These are phyloP conservation scores for Huntiella omanensis DNA, from an alignment of 2,329 filamentous ascomycete genomes.

Conservation along the genomic window DNA sequence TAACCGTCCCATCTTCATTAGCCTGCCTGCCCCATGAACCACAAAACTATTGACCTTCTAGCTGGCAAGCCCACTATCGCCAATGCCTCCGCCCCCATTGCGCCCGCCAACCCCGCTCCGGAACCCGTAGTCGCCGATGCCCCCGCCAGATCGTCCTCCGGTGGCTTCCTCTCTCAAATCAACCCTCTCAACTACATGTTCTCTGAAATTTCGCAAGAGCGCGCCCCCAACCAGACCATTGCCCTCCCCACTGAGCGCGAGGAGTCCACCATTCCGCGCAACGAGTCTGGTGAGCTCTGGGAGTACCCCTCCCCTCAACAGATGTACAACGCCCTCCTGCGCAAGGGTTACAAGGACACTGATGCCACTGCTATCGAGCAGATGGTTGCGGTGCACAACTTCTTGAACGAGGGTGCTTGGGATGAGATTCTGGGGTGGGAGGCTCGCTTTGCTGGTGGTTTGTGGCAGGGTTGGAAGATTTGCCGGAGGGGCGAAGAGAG, in stretches of 20 bases:
- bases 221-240: constrained; percentile 51
- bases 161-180: constrained; percentile 33
- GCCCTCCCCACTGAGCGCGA: constrained; percentile 66
- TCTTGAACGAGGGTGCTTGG: constrained; percentile 95
- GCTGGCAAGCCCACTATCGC: constrained; percentile 16
- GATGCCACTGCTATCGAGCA: constrained; percentile 82
- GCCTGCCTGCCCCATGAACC: constrained; percentile 40
- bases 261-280: constrained; percentile 76
- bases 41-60: constrained; percentile 30
- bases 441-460: constrained; percentile 57
- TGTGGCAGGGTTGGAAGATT: constrained; percentile 52
- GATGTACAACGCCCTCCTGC: constrained; percentile 96
- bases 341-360: constrained; percentile 91
- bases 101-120: constrained; percentile 25
- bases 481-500: constrained; percentile 59
- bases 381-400: constrained; percentile 98
- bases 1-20: constrained; percentile 15
- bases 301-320: constrained; percentile 97
- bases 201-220: constrained; percentile 61
- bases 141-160: neutral
- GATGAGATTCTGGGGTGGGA: constrained; percentile 90
- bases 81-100: constrained; percentile 15
- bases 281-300: constrained; percentile 64
- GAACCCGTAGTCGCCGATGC: constrained; percentile 22
- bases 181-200: constrained; percentile 92